Base-by-base conservation (phyloP, 2,329 filamentous ascomycete species). In the Hymenotorrendiella dingleyae region DNA sequence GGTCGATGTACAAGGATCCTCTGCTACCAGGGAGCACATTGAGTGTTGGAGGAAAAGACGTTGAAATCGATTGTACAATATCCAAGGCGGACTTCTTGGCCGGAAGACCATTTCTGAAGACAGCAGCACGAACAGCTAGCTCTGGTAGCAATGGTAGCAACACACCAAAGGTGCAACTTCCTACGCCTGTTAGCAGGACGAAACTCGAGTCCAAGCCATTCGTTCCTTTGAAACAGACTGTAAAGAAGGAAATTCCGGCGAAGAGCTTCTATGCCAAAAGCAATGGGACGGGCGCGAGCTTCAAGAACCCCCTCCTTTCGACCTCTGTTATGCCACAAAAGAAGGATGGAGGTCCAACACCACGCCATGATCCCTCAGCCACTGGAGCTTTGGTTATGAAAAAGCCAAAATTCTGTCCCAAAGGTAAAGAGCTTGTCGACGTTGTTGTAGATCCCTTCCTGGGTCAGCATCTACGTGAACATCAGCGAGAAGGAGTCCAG, bases 371-470 rank as follows among this genome's bases (percentile, higher is more conserved):
- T 55, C 79, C 80, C 0, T 68, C 64, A 23, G 69, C 70, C 3
- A 67, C 72, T 5, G 74, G 74, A 32, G 80, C 82, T 1, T 61
- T 86, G 21, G 71, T 86, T 4, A 86, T 87, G 82, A 78, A 74
- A 55, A 67, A 79, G 22, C 80, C 78, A 2, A 64, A 59, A 17
- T 61, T 64, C 10, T 70, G 69, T 35, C 75, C 78, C 0, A 73
- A 71, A 45, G 81, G 79, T 1, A 84, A 80, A 56, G 73, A 78
- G 40, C 68, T 84, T 36, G 81, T 86, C 1, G 83, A 86, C 60
- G 82, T 87, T 2, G 82, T 86, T 0, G 71, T 87, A 3, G 83
- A 87, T 59, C 83, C 83, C 2, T 62, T 83, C 9, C 58, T 87
- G 12, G 66, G 69, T 6, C 78, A 76, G 49, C 72, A 79, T 51